These are phyloP conservation scores for Penstemon davidsonii DNA, from an alignment of 257 asterid genomes.

Conservation along the genomic window DNA sequence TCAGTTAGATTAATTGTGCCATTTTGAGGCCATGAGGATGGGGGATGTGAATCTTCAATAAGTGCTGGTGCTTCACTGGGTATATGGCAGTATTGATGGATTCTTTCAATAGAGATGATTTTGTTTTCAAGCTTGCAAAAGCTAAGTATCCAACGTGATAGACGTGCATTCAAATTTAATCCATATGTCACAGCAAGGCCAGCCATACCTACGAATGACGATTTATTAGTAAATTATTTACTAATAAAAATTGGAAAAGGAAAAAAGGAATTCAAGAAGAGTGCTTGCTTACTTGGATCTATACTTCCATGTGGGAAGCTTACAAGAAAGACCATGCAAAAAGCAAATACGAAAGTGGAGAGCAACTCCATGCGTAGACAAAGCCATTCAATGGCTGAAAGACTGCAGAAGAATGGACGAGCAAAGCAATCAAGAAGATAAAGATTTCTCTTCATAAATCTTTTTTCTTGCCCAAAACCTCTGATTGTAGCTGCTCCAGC, in stretches of 20 bases:
- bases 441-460: constrained; percentile 97
- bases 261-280: background rate
- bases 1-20: constrained; percentile 81
- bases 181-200: constrained; percentile 99
- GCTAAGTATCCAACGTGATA: constrained; percentile 98
- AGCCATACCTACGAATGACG: constrained; percentile 70
- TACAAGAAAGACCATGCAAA: constrained; percentile 93
- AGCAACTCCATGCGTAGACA: constrained; percentile 98
- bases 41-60: constrained; percentile 72
- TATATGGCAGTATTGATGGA: constrained; percentile 86
- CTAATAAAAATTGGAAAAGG: background rate
- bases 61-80: constrained; percentile 89
- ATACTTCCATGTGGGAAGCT: constrained; percentile 93
- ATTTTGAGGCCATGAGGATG: constrained; percentile 84
- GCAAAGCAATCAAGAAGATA: constrained; percentile 97
- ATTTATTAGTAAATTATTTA: too few relatives aligned
- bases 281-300: constrained; percentile 79
- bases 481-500: constrained; percentile 98
- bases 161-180: constrained; percentile 88
- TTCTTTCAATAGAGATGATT: constrained; percentile 92
- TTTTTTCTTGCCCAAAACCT: constrained; percentile 97
- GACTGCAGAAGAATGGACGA: constrained; percentile 97
- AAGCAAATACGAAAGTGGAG: constrained; percentile 92
- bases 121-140: constrained; percentile 99
- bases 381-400: constrained; percentile 99